Conservation (phyloP, 1,139 yeast species). For the Tardiomyces digboiensis region DNA sequence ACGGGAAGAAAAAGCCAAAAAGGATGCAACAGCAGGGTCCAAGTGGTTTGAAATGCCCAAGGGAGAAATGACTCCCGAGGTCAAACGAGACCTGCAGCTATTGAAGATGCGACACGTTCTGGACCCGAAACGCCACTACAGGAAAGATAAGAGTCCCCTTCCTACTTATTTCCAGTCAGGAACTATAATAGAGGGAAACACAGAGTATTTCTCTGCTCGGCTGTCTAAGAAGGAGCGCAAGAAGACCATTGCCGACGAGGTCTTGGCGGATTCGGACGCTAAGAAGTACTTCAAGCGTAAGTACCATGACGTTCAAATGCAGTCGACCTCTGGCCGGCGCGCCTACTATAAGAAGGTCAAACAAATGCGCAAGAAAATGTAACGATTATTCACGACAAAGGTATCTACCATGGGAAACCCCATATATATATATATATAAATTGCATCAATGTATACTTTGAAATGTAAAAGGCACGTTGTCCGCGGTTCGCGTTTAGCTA, state of each 20-base stretch:
- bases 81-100: slow-evolving; percentile 69
- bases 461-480: too few relatives aligned
- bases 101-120: slow-evolving; percentile 82
- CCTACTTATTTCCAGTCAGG: slow-evolving; percentile 88
- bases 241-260: slow-evolving; percentile 69
- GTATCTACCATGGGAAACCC: too few relatives aligned
- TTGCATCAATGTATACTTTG: too few relatives aligned
- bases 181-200: slow-evolving; percentile 72
- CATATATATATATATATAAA: too few relatives aligned
- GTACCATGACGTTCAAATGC: slow-evolving; percentile 66
- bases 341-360: slow-evolving; percentile 57
- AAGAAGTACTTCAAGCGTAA: slow-evolving; percentile 76
- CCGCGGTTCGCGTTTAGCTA: too few relatives aligned
- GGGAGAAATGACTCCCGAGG: slow-evolving; percentile 63
- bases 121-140: slow-evolving; percentile 94
- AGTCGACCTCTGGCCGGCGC: slow-evolving; percentile 69
- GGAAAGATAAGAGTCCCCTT: slow-evolving; percentile 71
- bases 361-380: slow-evolving; percentile 36
- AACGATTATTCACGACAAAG: too few relatives aligned
- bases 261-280: slow-evolving; percentile 63
- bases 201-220: slow-evolving; percentile 70
- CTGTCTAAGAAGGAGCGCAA: slow-evolving; percentile 66
- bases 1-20: slow-evolving; percentile 13
- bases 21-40: slow-evolving; percentile 37
- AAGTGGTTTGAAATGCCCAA: slow-evolving; percentile 83